These are phyloP conservation scores for Onygenales sp. DNA, from an alignment of 2,329 filamentous ascomycete species.

Conservation along the genomic window DNA sequence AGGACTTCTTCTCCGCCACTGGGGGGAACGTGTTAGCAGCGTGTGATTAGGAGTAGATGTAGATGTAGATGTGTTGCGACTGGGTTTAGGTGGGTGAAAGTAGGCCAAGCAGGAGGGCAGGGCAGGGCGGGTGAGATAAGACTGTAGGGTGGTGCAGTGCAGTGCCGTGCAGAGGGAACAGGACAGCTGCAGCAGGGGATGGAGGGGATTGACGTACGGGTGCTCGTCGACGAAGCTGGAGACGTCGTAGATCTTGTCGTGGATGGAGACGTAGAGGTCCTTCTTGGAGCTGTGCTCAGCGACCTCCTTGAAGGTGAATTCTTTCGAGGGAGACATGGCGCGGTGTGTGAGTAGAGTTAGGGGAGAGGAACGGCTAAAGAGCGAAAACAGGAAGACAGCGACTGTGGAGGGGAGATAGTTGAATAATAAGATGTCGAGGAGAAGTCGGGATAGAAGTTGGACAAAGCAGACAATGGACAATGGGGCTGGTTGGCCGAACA, in stretches of 20 bases:
- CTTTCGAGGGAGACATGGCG: conserved; percentile 47
- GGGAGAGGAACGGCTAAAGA: neutral
- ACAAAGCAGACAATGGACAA: neutral
- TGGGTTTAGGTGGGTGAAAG: too few species aligned
- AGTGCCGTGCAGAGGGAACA: neutral
- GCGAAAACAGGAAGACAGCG: too few species aligned
- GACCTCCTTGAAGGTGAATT: conserved; percentile 71
- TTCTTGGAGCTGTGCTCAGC: conserved; percentile 82
- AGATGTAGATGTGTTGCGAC: neutral
- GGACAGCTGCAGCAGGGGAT: neutral
- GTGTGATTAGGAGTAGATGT: neutral
- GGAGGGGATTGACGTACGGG: conserved; percentile 50
- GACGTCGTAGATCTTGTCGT: conserved; percentile 93
- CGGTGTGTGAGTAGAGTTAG: neutral
- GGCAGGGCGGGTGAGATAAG: neutral
- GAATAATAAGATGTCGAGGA: neutral
- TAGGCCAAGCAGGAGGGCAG: too few species aligned
- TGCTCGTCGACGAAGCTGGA: conserved; percentile 94
- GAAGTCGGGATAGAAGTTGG: neutral
- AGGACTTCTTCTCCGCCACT: conserved; percentile 98
- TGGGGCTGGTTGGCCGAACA: too few species aligned
- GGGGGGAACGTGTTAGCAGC: conserved; percentile 6
- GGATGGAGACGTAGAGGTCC: conserved; percentile 82
- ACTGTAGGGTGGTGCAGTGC: neutral
- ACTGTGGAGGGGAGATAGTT: neutral